Base-by-base conservation (phyloP, 805 yeast genomes). In the Teunomyces lycoperdinae region DNA sequence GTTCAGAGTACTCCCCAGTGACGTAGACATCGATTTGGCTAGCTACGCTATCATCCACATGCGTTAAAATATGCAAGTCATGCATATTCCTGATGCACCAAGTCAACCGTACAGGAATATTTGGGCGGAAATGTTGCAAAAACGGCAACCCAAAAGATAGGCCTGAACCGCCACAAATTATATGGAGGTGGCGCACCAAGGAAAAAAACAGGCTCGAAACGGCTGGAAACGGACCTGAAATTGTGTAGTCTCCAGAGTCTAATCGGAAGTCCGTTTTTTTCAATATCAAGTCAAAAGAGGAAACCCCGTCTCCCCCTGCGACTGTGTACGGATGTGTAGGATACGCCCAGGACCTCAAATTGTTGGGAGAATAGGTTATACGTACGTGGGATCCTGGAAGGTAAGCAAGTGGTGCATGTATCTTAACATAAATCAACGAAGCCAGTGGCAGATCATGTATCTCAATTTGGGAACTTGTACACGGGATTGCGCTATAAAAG, bases 141-240 rank as follows among this genome's bases (percentile, higher is more conserved):
- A 83, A 36, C 0, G 87, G 83, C 8, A 83, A 51, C 3, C 84
- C 86, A 46, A 77, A 77, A 0, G 90, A 82, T 9, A 86, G 76
- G 0, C 92, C 91, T 1, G 89, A 79, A 0, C 94, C 94, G 10
- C 91, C 92, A 52, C 84, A 79, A 1, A 85, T 70, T 14, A 85
- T 72, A 11, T 70, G 60, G 1, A 82, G 76, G 34, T 77, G 74
- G 30, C 74, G 76, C 0, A 79, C 83, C 0, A 79, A 71, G 34
- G 67, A 63, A 51, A 79, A 74, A 50, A 80, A 77, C 14, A 70
- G 66, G 9, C 57, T 51, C 9, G 77, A 68, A 3, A 81, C 47
- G 4, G 85, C 71, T 3, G 78, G 71, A 55, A 66, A 78, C 5
- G 73, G 73, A 2, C 60, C 62, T 6, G 38, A 32, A 30, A 32